Base-by-base conservation (phyloP, 768 basidiomycete species). In the Myochromella boudieri region DNA sequence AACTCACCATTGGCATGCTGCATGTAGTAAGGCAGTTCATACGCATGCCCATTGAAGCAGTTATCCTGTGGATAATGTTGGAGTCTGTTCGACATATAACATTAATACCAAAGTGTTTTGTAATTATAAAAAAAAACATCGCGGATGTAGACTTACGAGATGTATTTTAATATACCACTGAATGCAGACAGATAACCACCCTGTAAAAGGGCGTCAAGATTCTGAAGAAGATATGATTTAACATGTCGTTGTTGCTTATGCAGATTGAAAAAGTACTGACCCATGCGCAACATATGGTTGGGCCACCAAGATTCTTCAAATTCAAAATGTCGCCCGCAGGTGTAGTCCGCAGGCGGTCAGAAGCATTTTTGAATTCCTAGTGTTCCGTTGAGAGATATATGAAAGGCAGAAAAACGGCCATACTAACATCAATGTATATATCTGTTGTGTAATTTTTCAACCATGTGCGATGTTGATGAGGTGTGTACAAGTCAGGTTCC, bases 401-500 rank as follows among this genome's bases (percentile, higher is more conserved):
- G n/a, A n/a, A n/a, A n/a, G n/a, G n/a, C n/a, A n/a, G n/a, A n/a
- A n/a, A n/a, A n/a, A n/a, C n/a, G n/a, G n/a, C n/a, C n/a, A 11
- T 20, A 33, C 70, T 37, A 50, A 77, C 77, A 17, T 64, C 59
- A 25, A 78, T 71, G 52, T 80, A 80, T 42, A 72, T 62, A 12
- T 68, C 48, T 0, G 69, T 64, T 0, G 75, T 74, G 49, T 78
- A 80, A 46, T 78, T 80, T n/a, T 58, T 36, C 5, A 74, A 53
- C 28, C 59, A 57, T 1, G 74, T 69, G 25, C 77, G 66, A 46
- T 72, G 49, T 1, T 61, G 58, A 47, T 80, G 77, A 4, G 28
- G 39, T 0, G 70, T 63, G 55, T 79, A 86, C 42, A 84, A 67
- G 64, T 87, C 84, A 32, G 84, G 84, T 60, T 80, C 78, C 76